phyloP scores from a whole-genome alignment of 805 yeast species.

The Pichia kluyveri region DNA sequence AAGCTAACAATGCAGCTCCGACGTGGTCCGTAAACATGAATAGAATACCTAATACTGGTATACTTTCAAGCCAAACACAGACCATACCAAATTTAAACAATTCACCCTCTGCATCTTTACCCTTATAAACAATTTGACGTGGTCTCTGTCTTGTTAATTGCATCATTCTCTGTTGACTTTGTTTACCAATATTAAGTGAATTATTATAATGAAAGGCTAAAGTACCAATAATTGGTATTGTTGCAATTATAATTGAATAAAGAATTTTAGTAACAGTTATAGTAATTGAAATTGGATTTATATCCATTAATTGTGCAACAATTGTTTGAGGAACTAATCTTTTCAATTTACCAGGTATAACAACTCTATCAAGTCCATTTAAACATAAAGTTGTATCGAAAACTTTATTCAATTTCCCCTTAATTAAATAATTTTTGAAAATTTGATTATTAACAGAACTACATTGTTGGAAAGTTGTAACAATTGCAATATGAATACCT shows the following conservation, averaged over 20 bases:
- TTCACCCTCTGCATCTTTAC: conserved; percentile 28
- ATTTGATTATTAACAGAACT: conserved; percentile 17
- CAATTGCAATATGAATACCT: conserved; percentile 18
- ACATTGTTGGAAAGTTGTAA: conserved; percentile 21
- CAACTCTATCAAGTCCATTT: conserved; percentile 20
- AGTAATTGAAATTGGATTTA: conserved; percentile 6
- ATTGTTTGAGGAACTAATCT: conserved; percentile 21
- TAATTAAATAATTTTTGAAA: conserved; percentile 18
- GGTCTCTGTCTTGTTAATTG: conserved; percentile 17
- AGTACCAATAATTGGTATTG: conserved; percentile 21
- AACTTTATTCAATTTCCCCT: conserved; percentile 17
- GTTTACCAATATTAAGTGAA: conserved; percentile 13
- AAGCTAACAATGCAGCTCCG: conserved; percentile 59
- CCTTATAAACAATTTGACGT: conserved; percentile 19
- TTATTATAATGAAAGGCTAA: conserved; percentile 12
- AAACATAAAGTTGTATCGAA: conserved; percentile 23
- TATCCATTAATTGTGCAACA: conserved; percentile 14
- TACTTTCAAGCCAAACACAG: conserved; percentile 41
- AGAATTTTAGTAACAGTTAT: not conserved
- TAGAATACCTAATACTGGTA: conserved; percentile 35
- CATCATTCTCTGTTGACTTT: conserved; percentile 16
- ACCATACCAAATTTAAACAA: conserved; percentile 43
- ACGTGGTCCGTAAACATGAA: conserved; percentile 52
- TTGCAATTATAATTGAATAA: conserved; percentile 13
- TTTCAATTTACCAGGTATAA: conserved; percentile 26